These are phyloP conservation scores for Carex littledalei DNA, from an alignment of 176 grass and related monocot genomes.

Conservation along the genomic window DNA sequence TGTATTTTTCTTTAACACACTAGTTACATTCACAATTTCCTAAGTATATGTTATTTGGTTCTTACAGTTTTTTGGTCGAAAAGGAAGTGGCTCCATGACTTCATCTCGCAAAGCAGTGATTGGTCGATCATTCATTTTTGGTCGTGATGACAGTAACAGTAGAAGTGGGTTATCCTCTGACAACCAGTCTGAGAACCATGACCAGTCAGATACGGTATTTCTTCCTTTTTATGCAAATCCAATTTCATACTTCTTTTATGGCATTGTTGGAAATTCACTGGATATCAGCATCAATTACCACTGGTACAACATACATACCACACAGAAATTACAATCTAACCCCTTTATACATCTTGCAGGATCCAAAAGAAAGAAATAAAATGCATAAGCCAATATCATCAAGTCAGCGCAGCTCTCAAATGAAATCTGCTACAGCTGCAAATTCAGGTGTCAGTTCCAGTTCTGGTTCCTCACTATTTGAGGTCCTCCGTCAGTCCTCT, in stretches of 20 bases:
- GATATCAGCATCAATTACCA: background rate
- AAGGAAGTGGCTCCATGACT: conserved; percentile 40
- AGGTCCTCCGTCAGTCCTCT: conserved; percentile 57
- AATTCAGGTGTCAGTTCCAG: conserved; percentile 15
- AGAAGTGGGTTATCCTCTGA: conserved; percentile 43
- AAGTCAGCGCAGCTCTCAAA: conserved; percentile 56
- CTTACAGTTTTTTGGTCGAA: conserved; percentile 72
- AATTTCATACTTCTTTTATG: background rate
- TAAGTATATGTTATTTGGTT: conserved; percentile 11
- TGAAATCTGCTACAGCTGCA: conserved; percentile 32
- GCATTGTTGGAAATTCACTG: background rate
- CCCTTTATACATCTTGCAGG: background rate
- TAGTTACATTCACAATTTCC: background rate
- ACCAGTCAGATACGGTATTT: conserved; percentile 39
- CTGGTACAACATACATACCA: background rate
- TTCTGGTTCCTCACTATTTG: conserved; percentile 53
- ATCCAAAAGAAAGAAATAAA: conserved; percentile 6
- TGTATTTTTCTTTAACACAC: background rate
- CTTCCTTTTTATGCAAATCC: background rate
- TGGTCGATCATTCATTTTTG: conserved; percentile 64
- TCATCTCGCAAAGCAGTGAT: conserved; percentile 57
- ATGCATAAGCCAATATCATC: conserved; percentile 20
- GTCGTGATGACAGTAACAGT: conserved; percentile 74
- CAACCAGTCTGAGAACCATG: conserved; percentile 28
- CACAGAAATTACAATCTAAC: background rate